A percentile compares a stretch with the other conserved stretches of the same genome.
phyloP scores from a whole-genome alignment of 495 filamentous ascomycete genomes.

The Pseudevernia furfuracea region DNA sequence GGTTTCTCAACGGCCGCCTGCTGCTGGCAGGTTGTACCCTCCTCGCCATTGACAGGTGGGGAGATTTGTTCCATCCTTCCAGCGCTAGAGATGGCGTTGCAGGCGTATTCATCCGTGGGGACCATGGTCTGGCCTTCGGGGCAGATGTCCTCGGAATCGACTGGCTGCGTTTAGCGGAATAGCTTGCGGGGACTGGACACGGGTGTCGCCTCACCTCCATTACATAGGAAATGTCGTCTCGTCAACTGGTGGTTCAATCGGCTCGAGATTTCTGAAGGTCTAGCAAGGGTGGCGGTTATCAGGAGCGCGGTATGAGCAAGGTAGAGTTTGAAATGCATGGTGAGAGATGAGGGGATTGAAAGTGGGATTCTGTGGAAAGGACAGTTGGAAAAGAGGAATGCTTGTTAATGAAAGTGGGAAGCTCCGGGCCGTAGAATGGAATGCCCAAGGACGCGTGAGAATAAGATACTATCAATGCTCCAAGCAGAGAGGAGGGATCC shows the following conservation, averaged over 20 bases:
- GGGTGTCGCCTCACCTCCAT: background rate
- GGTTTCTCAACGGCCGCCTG: background rate
- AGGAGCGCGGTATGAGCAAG: background rate
- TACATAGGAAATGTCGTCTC: constrained; percentile 6
- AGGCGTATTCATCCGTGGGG: constrained; percentile 1
- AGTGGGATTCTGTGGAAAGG: background rate
- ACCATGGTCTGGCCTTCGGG: constrained; percentile 4
- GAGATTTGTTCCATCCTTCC: background rate
- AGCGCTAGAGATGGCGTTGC: background rate
- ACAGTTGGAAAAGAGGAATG: background rate
- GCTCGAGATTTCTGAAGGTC: background rate
- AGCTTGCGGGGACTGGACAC: no score
- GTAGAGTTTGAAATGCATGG: constrained; percentile 1
- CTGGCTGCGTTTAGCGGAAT: background rate
- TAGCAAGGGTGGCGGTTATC: background rate
- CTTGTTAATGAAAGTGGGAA: background rate
- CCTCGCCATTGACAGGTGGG: background rate
- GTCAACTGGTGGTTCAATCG: background rate
- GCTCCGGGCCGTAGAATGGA: background rate
- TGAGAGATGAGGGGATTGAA: background rate
- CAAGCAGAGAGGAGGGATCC: background rate
- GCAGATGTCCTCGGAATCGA: background rate
- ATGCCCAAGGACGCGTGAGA: background rate
- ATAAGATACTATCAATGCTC: background rate
- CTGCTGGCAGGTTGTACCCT: background rate